phyloP scores from a whole-genome alignment of 176 grass and related monocot species.

The Puccinellia tenuiflora region DNA sequence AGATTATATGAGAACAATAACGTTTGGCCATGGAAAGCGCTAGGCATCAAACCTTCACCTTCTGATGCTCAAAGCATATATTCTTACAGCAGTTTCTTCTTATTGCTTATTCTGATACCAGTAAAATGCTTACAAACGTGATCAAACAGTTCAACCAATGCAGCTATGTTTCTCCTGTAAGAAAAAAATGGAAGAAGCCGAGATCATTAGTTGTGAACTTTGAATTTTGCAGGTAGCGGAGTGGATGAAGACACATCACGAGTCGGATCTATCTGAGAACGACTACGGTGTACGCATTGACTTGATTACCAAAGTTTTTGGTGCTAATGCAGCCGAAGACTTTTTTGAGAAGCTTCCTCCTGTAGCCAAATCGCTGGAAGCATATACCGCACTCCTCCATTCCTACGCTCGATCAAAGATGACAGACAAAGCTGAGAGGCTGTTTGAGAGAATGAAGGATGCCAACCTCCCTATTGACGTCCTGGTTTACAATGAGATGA shows the following conservation, averaged over 20 bases:
- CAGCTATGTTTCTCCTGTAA: neutral
- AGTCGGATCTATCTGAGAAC: constrained; percentile 56
- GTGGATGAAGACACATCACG: constrained; percentile 78
- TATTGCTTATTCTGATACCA: neutral
- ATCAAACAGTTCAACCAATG: neutral
- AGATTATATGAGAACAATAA: neutral
- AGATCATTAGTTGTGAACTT: constrained; percentile 11
- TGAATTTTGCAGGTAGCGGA: constrained; percentile 56
- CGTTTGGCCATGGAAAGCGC: neutral
- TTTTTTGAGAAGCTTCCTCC: constrained; percentile 76
- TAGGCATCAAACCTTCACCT: neutral
- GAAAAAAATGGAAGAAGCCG: neutral
- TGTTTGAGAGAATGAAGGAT: constrained; percentile 68
- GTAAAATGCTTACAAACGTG: neutral
- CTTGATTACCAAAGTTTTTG: constrained; percentile 82
- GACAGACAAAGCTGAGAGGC: constrained; percentile 59
- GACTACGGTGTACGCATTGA: constrained; percentile 67
- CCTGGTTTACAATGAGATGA: constrained; percentile 77
- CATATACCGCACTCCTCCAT: constrained; percentile 77
- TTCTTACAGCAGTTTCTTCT: neutral
- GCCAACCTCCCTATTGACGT: constrained; percentile 28
- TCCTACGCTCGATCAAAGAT: constrained; percentile 67
- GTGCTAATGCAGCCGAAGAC: constrained; percentile 60
- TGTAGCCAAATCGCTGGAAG: constrained; percentile 55
- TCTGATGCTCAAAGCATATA: neutral